Evolutionary conservation across 1,284 basidiomycete genomes (phyloP), one percentile per base, ranked within the genome.

Genomic region (Moesziomyces parantarcticus): DNA sequence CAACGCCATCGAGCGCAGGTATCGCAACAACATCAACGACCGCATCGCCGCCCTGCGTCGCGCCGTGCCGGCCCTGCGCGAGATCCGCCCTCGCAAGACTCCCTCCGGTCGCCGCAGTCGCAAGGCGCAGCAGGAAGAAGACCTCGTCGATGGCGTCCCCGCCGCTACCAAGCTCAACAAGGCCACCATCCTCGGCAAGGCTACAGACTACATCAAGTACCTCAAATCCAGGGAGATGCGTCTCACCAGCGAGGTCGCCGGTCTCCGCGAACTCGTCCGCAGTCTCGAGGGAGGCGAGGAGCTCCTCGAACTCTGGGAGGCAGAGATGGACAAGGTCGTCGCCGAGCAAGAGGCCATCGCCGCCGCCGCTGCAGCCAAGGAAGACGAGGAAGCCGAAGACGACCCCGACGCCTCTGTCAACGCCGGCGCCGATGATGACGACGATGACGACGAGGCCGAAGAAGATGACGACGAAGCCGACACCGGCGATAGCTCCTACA

Each of bases 11-110:
- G 81, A 82, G 53, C 67, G 81, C 18, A 71, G 80, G 14, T 82
- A 82, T 39, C 79, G 81, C 29, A 82, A 81, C 77, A 82, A 82
- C 59, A 82, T 82, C 54, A 82, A 82, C 54, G 81, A 81, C 59
- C 74, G 81, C 36, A 81, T 82, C 41, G 75, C 80, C 16, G 77
- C 78, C n/a, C 77, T 82, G 43, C 90, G 91, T 58, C 88, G 89
- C 78, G 90, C 92, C 11, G 92, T 94, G 1, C 92, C 92, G 1
- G 92, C 92, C 0, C 87, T 94, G 36, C 89, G 76, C 29, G 80
- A 82, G 58, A 70, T 78, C 22, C 76, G 72, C 10, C 76, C 81
- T 5, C 61, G 64, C 57, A 78, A 76, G 64, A 70, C 64, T 18
- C 63, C 76, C 11, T 56, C 62, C n/a, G 77, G 77, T 23, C 62